These are phyloP conservation scores for Rhinocladiella similis DNA, from an alignment of 2,329 filamentous ascomycete species.

Conservation along the genomic window DNA sequence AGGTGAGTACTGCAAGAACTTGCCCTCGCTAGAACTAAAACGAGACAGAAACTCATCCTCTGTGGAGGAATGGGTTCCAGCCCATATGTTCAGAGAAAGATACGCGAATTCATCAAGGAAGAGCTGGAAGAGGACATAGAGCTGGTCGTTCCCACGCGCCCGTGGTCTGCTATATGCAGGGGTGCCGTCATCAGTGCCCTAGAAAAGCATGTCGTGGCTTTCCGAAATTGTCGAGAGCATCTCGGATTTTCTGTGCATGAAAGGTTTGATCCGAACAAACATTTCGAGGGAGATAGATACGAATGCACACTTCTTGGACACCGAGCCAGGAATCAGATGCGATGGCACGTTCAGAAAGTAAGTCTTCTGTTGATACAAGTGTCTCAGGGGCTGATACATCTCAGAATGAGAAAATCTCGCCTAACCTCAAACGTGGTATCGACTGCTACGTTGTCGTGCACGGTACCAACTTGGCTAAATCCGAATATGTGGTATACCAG, in stretches of 20 bases:
- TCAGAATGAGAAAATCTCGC: background rate
- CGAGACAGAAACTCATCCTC: slow-evolving; percentile 13
- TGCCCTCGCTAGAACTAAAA: background rate
- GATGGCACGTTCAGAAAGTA: slow-evolving; percentile 9
- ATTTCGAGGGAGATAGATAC: slow-evolving; percentile 14
- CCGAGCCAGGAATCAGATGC: slow-evolving; percentile 14
- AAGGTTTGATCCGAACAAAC: slow-evolving; percentile 11
- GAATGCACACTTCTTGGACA: slow-evolving; percentile 6
- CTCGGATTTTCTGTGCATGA: slow-evolving; percentile 20
- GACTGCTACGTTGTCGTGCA: background rate
- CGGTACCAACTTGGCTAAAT: background rate
- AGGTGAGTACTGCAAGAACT: background rate
- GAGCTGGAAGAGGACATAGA: slow-evolving; percentile 5
- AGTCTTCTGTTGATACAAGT: background rate
- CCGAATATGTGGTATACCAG: background rate
- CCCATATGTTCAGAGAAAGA: slow-evolving; percentile 16
- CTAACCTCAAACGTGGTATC: background rate
- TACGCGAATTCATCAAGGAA: slow-evolving; percentile 17
- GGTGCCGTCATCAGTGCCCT: slow-evolving; percentile 22
- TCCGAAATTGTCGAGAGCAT: slow-evolving; percentile 16
- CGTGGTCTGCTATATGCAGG: slow-evolving; percentile 25
- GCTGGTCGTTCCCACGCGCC: slow-evolving; percentile 11
- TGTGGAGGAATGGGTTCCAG: slow-evolving; percentile 18
- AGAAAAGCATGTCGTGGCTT: slow-evolving; percentile 3
- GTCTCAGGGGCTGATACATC: background rate